These are phyloP conservation scores for Herpotrichia juniperi DNA, from an alignment of 2,329 filamentous ascomycete species.

Conservation along the genomic window DNA sequence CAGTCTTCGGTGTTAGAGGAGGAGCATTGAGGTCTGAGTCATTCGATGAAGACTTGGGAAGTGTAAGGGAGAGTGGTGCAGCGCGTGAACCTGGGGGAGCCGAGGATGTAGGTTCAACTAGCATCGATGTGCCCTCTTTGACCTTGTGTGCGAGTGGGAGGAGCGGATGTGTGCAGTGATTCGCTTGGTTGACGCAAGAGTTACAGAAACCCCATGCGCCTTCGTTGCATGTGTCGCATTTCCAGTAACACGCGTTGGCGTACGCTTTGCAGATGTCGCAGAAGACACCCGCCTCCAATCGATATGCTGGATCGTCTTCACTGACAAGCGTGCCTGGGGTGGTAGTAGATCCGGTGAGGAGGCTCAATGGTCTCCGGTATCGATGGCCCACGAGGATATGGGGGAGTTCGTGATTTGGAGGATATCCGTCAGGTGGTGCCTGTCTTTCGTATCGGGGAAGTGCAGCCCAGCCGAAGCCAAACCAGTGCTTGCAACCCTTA, in stretches of 20 bases:
- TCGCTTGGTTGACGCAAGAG: conserved; percentile 80
- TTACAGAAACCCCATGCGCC: conserved; percentile 97
- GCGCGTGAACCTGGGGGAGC: conserved; percentile 24
- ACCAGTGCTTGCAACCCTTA: conserved; percentile 84
- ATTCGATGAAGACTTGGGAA: conserved; percentile 31
- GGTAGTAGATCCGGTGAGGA: conserved; percentile 25
- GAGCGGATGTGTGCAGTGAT: conserved; percentile 80
- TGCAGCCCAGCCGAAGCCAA: conserved; percentile 80
- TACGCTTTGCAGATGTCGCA: conserved; percentile 76
- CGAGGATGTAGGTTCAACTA: conserved; percentile 9
- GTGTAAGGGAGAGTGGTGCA: conserved; percentile 17
- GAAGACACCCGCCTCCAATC: conserved; percentile 81
- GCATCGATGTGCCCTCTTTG: conserved; percentile 19
- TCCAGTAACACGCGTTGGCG: conserved; percentile 88
- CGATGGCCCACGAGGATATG: conserved; percentile 59
- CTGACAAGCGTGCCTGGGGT: conserved; percentile 52
- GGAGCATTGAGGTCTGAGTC: conserved; percentile 42
- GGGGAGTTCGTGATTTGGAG: conserved; percentile 51
- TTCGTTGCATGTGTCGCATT: conserved; percentile 84
- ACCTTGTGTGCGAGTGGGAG: conserved; percentile 72
- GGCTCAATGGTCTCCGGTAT: conserved; percentile 43
- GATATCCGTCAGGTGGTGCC: conserved; percentile 49
- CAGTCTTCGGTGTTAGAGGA: conserved; percentile 49
- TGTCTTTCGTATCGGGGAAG: conserved; percentile 66
- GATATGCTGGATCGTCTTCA: conserved; percentile 68